Evolutionary conservation across 768 basidiomycete species (phyloP).

Genomic region (Hypsizygus marmoreus): DNA sequence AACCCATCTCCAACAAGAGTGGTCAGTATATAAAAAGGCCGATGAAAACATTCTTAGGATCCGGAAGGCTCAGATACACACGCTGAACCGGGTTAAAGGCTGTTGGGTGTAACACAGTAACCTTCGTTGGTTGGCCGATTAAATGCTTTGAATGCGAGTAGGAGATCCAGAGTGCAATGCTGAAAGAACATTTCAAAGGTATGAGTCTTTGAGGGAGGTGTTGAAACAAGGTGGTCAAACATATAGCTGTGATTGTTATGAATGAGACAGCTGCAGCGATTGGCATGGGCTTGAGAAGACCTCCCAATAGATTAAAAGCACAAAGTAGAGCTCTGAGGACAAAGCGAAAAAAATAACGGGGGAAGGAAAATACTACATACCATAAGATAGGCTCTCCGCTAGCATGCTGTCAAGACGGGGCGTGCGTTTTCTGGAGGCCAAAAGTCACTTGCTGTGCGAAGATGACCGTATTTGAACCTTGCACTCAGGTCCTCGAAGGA

Average conservation of each 20-base stretch:
- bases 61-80: slow-evolving; percentile 12
- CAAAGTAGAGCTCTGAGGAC: slow-evolving; percentile 18
- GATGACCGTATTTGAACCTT: slow-evolving; percentile 8
- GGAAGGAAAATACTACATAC: slow-evolving; percentile 3
- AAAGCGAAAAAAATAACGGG: neutral
- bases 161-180: slow-evolving; percentile 16
- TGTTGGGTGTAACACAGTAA: slow-evolving; percentile 4
- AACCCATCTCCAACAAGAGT: slow-evolving; percentile 14
- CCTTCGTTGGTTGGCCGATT: slow-evolving; percentile 5
- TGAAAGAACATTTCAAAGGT: neutral
- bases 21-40: slow-evolving; percentile 10
- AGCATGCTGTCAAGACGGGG: slow-evolving; percentile 19
- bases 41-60: slow-evolving; percentile 9
- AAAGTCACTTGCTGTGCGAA: slow-evolving; percentile 21
- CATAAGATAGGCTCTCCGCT: slow-evolving; percentile 18
- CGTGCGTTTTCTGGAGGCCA: slow-evolving; percentile 19
- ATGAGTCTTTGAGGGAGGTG: neutral
- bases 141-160: slow-evolving; percentile 12
- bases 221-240: neutral
- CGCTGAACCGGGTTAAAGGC: slow-evolving; percentile 10
- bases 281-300: slow-evolving; percentile 20
- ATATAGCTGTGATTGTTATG: slow-evolving; percentile 20
- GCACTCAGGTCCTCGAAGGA: too few species aligned
- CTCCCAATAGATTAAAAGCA: slow-evolving; percentile 22
- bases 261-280: slow-evolving; percentile 20